phyloP scores from a whole-genome alignment of 306 rosid species.

The Mimosa bimucronata region DNA sequence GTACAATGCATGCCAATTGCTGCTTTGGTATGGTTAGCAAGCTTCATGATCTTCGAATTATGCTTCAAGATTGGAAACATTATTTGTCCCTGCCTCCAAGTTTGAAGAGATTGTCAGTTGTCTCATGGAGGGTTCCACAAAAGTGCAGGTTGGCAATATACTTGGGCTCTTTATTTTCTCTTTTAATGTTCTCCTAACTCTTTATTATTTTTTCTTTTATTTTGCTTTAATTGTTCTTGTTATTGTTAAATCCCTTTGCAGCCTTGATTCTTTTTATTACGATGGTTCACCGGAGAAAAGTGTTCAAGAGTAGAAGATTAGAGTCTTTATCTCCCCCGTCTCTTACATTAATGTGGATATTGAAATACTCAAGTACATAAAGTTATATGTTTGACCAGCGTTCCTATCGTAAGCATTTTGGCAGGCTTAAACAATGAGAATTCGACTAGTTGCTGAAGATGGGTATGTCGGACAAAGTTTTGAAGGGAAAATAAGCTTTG shows the following conservation, averaged over 20 bases:
- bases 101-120: constrained; percentile 56
- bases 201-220: constrained; percentile 13
- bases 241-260: constrained; percentile 45
- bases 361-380: constrained; percentile 8
- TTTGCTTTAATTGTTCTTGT: constrained; percentile 4
- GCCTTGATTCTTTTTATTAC: constrained; percentile 58
- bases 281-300: constrained; percentile 41
- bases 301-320: constrained; percentile 34
- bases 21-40: constrained; percentile 84
- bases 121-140: constrained; percentile 89
- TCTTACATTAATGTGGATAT: constrained; percentile 24
- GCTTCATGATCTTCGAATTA: constrained; percentile 81
- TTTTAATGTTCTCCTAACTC: constrained; percentile 34
- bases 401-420: neutral
- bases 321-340: constrained; percentile 20
- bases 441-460: constrained; percentile 1
- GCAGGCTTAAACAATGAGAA: neutral
- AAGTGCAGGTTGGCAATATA: constrained; percentile 68
- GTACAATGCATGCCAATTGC: constrained; percentile 99
- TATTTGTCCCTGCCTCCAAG: constrained; percentile 73
- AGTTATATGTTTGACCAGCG: neutral
- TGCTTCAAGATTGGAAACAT: constrained; percentile 88
- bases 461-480: constrained; percentile 20
- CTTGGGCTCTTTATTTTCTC: constrained; percentile 16
- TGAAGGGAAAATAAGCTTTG: constrained; percentile 37